Evolutionary conservation across 305 asterid species (phyloP).

Genomic region (Striga hermonthica): DNA sequence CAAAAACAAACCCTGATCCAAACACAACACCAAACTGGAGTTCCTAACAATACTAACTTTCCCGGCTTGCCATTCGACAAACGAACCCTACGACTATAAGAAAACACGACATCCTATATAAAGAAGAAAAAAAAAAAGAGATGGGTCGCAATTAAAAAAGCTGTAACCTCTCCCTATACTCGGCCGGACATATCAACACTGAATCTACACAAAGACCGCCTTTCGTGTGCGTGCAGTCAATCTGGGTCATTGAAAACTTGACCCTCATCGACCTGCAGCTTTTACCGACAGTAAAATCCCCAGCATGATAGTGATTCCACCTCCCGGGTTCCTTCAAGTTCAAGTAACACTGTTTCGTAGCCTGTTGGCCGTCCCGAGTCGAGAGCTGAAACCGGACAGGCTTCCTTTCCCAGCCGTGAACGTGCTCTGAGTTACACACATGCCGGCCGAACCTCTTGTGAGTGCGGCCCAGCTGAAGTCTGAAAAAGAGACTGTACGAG

Average conservation of each 20-base stretch:
- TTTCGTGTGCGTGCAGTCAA: conserved; percentile 90
- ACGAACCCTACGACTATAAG: no score
- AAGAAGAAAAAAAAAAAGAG: conserved; percentile 22
- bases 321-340: conserved; percentile 73
- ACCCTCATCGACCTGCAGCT: conserved; percentile 48
- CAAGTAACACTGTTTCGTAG: conserved; percentile 67
- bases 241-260: conserved; percentile 87
- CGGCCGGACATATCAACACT: conserved; percentile 57
- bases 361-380: conserved; percentile 73
- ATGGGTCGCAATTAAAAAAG: conserved; percentile 37
- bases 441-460: conserved; percentile 62
- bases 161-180: conserved; percentile 42
- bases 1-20: no score
- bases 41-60: not conserved
- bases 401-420: conserved; percentile 87
- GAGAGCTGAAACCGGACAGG: conserved; percentile 72
- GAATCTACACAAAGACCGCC: conserved; percentile 95
- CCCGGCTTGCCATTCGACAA: conserved; percentile 1
- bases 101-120: not conserved
- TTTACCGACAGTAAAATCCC: conserved; percentile 57
- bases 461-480: conserved; percentile 68
- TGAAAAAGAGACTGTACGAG: conserved; percentile 67
- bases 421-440: conserved; percentile 56
- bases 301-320: conserved; percentile 70
- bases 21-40: not conserved